Evolutionary conservation across 2,329 filamentous ascomycete genomes (phyloP), one percentile per base, ranked within the genome.

Genomic region (Knufia fluminis): DNA sequence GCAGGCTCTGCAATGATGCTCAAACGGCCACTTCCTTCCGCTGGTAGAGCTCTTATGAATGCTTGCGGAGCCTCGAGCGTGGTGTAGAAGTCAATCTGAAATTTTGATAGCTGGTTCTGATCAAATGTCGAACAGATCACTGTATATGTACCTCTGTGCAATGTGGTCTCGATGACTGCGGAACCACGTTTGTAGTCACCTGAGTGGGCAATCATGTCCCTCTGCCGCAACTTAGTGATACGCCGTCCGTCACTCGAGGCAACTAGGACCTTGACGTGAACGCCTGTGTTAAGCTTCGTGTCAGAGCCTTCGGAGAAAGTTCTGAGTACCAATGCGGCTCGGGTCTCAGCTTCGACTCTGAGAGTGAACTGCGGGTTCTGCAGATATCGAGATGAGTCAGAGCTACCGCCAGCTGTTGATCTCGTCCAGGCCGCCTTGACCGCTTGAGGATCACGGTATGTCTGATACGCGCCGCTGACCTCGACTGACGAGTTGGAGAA

Each of bases 121-220:
- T 59, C 59, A 43, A 59, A 60, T 3, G 59, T 59, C 10, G 57
- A 59, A 50, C 54, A 58, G 20, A 60, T 59, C 24, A 55, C 39
- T 2, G 57, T 59, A 51, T 97, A 98, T 0, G 74, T 74, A 0
- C 91, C 91, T 1, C 79, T 70, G 33, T 82, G 79, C 16, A 95
- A 69, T 17, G 70, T 61, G 4, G 78, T 69, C 54, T 86, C 78
- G 2, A 84, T 82, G 26, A 89, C 72, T 3, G 86, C 85, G 62
- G 85, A 86, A 23, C 85, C 85, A 23, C 83, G 81, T 43, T 86
- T 82, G 66, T 98, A 96, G 57, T 95, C 88, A n/a, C 86, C 86
- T 28, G 87, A 94, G 49, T 87, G 83, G 19, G 79, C 78, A 20
- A 94, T 76, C 33, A 97, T 79, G 62, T 96, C 90, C 57, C 86